Base-by-base conservation (phyloP, 2,329 filamentous ascomycete genomes). In the Fusarium sp. region DNA sequence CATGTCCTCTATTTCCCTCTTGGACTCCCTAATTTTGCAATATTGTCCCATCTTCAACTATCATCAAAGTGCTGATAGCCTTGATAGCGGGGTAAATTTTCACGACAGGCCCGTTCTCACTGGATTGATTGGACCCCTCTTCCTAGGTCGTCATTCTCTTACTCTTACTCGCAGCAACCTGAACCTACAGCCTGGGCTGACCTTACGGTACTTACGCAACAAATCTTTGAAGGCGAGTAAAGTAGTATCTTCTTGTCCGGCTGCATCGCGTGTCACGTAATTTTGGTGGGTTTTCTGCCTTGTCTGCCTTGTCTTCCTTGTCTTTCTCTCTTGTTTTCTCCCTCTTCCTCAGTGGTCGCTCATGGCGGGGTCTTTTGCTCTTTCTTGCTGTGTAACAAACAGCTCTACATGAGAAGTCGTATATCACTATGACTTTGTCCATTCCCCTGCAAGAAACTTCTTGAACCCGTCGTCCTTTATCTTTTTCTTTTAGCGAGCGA, bases 11-110 rank as follows among this genome's bases (percentile, higher is more conserved):
- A 5, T n/a, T n/a, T 10, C 8, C 17, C 34, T 7, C 17, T 36
- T n/a, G 2, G 9, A 17, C 39, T 43, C 14, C 11, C 7, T 32
- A 10, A 12, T 11, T 28, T n/a, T 19, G n/a, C 6, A 11, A 36
- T 19, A n/a, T 5, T n/a, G 17, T 36, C 9, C 20, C 19, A 17
- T 9, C 30, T n/a, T 53, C 20, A 45, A 8, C 23, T 34, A 10
- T 54, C 28, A 14, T 36, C 23, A 30, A 30, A 52, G 53, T 38
- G 23, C 26, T 20, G 21, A n/a, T n/a, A n/a, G 50, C 42, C 59
- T 65, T 34, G 44, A 71, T 72, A 72, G 70, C 70, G 70, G 69
- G 70, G 70, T 72, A 71, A 57, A 62, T 72, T 70, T 72, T 69
- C 36, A 56, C 40, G 28, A 39, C 61, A 61, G 61, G 60, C 36